These are phyloP conservation scores for Suillus ampliporus DNA, from an alignment of 768 basidiomycete genomes.

Conservation along the genomic window DNA sequence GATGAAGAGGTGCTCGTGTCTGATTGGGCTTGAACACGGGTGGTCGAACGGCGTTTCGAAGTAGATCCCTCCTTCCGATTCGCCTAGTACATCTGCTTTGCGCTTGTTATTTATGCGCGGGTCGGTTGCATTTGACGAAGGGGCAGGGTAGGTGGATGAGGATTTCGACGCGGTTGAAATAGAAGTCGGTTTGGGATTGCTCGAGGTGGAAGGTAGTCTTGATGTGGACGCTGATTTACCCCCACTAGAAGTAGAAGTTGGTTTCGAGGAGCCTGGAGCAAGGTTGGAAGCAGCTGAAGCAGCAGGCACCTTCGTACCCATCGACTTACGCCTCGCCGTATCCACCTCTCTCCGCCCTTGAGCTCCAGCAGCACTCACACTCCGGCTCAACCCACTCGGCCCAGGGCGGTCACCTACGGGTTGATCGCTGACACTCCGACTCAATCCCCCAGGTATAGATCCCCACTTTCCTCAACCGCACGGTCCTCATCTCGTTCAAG, in stretches of 20 bases:
- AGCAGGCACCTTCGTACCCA: constrained; percentile 38
- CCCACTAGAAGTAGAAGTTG: not conserved
- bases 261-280: not conserved
- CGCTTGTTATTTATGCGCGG: not conserved
- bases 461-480: constrained; percentile 63
- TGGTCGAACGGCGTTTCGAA: not conserved
- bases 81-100: constrained; percentile 1
- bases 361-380: constrained; percentile 4
- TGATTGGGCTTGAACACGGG: not conserved
- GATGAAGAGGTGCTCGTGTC: not conserved
- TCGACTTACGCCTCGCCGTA: constrained; percentile 33
- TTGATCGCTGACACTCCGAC: constrained; percentile 33
- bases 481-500: constrained; percentile 79
- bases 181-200: not conserved
- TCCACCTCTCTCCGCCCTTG: not conserved
- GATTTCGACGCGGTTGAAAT: not conserved
- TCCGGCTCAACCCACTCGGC: constrained; percentile 7
- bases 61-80: not conserved
- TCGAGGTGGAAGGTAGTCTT: not conserved
- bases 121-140: not conserved
- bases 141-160: not conserved
- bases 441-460: constrained; percentile 36
- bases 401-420: not conserved
- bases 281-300: not conserved
- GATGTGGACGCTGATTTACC: not conserved